phyloP scores from a whole-genome alignment of 495 filamentous ascomycete species.

The Daldinia decipiens region DNA sequence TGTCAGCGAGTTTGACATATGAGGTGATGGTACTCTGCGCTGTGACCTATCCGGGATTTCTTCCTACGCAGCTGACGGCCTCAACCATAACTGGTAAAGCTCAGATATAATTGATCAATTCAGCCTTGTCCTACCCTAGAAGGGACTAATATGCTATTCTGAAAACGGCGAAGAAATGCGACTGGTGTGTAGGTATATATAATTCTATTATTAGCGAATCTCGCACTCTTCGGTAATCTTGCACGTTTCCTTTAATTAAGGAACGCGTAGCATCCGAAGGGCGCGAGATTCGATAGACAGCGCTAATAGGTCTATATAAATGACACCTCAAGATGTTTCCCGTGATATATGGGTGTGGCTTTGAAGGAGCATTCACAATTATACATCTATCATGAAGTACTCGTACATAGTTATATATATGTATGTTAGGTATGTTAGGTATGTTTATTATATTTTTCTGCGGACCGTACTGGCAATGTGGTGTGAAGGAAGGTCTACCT shows the following conservation, averaged over 20 bases:
- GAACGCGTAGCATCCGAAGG: too few relatives aligned
- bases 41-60: slow-evolving; percentile 10
- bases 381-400: background rate
- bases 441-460: background rate
- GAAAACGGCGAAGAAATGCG: background rate
- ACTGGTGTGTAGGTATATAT: background rate
- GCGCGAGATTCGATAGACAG: too few relatives aligned
- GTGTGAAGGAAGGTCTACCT: background rate
- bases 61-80: slow-evolving; percentile 1
- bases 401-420: background rate
- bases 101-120: background rate
- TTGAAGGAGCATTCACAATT: background rate
- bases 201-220: background rate
- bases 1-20: slow-evolving; percentile 13
- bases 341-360: background rate
- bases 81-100: background rate
- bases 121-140: background rate
- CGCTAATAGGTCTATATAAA: background rate
- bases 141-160: background rate
- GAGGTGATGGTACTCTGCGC: slow-evolving; percentile 11
- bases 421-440: too few relatives aligned
- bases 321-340: background rate
- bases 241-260: too few relatives aligned
- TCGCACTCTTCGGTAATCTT: too few relatives aligned
- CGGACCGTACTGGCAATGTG: background rate